Percentiles rank a stretch among this genome's conserved stretches.
These are phyloP conservation scores for Boletus subcaerulescens DNA, from an alignment of 768 basidiomycete species.

Conservation along the genomic window DNA sequence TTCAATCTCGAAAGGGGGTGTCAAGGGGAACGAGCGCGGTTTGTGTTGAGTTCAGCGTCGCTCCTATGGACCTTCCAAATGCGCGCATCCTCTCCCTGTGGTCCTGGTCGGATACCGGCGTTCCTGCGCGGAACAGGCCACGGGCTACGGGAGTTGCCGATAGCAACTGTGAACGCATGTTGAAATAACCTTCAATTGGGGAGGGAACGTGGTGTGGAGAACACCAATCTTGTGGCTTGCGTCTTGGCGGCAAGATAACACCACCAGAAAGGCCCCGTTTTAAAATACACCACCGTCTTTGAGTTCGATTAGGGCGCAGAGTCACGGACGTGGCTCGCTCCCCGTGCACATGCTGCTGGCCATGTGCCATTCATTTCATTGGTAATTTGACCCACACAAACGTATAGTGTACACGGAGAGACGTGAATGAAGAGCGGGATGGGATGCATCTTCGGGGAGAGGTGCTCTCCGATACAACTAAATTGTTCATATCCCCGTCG, in stretches of 20 bases:
- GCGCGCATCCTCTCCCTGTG: conserved; percentile 6
- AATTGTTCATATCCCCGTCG: conserved; percentile 8
- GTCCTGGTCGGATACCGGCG: conserved; percentile 8
- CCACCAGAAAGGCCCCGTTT: conserved; percentile 16
- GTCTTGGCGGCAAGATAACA: conserved; percentile 21
- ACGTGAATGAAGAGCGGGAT: conserved; percentile 7
- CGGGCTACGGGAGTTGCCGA: conserved; percentile 24
- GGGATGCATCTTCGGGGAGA: conserved; percentile 10
- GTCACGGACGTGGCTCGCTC: conserved; percentile 20
- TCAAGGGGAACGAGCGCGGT: conserved; percentile 6
- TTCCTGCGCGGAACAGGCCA: conserved; percentile 16
- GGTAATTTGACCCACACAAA: conserved; percentile 2
- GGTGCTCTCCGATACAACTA: conserved; percentile 10
- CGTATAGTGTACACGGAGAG: not conserved
- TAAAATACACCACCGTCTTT: conserved; percentile 11
- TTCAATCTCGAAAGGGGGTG: conserved; percentile 17
- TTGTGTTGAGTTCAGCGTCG: not conserved
- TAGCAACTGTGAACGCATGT: not conserved
- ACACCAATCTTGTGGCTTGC: conserved; percentile 6
- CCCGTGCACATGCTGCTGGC: conserved; percentile 12
- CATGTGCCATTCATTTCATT: conserved; percentile 24
- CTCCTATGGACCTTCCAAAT: conserved; percentile 18
- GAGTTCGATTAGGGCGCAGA: conserved; percentile 5
- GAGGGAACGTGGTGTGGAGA: conserved; percentile 33
- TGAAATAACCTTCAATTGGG: conserved; percentile 28